A percentile compares a stretch with the other conserved stretches of the same genome.
phyloP scores from a whole-genome alignment of 164 flowering plant species.

The Taxillus chinensis region DNA sequence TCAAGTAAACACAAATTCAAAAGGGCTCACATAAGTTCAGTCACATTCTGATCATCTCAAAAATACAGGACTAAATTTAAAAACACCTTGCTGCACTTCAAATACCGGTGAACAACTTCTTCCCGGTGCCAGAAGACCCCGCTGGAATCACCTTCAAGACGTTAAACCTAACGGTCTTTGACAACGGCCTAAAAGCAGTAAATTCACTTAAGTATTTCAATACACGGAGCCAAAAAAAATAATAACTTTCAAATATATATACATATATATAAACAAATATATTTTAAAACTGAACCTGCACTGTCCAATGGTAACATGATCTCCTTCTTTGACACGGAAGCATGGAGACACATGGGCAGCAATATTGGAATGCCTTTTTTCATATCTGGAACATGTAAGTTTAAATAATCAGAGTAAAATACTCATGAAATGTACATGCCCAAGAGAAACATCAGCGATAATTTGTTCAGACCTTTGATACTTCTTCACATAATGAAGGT shows the following conservation, averaged over 20 bases:
- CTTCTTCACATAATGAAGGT: conserved; percentile 36
- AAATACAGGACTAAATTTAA: not conserved
- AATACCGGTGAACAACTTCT: conserved; percentile 50
- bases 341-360: conserved; percentile 13
- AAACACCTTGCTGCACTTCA: conserved; percentile 9
- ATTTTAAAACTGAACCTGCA: conserved; percentile 6
- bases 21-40: too few relatives aligned
- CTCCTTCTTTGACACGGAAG: conserved; percentile 14
- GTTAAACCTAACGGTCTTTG: conserved; percentile 66
- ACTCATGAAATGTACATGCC: too few relatives aligned
- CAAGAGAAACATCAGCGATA: not conserved
- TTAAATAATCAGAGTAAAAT: too few relatives aligned
- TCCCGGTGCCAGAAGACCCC: conserved; percentile 53
- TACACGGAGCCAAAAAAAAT: too few relatives aligned
- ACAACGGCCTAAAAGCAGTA: conserved; percentile 32
- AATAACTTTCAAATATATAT: too few relatives aligned
- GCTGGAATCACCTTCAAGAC: conserved; percentile 62
- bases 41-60: too few relatives aligned
- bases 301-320: conserved; percentile 13
- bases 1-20: too few relatives aligned
- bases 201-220: too few relatives aligned
- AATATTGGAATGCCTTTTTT: conserved; percentile 13
- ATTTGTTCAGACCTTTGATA: conserved; percentile 22
- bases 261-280: too few relatives aligned
- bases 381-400: conserved; percentile 3